Conservation (phyloP, 2,329 filamentous ascomycete genomes). For the Fusarium falciforme region DNA sequence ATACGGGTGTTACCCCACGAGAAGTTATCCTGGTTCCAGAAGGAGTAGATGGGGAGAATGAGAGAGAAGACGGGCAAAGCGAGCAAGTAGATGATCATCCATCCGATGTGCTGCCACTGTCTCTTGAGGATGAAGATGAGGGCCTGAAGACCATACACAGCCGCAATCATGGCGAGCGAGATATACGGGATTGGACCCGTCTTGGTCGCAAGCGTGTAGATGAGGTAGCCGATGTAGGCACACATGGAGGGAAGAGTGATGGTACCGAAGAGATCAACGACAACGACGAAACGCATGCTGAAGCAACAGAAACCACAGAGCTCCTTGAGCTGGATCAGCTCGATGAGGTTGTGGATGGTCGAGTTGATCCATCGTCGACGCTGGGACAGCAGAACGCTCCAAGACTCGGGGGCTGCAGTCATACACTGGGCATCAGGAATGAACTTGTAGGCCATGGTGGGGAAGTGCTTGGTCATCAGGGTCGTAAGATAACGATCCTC, state of each 20-base stretch:
- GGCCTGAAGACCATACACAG: conserved; percentile 94
- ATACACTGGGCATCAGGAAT: conserved; percentile 91
- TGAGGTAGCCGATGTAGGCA: conserved; percentile 86
- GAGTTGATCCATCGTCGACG: conserved; percentile 99
- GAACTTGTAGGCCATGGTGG: conserved; percentile 95
- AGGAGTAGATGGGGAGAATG: conserved; percentile 92
- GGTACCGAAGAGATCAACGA: conserved; percentile 93
- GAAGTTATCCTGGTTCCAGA: conserved; percentile 99
- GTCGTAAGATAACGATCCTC: conserved; percentile 98
- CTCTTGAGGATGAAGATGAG: conserved; percentile 96
- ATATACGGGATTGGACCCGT: conserved; percentile 84
- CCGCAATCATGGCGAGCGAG: conserved; percentile 88
- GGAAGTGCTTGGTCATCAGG: conserved; percentile 98
- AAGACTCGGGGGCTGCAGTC: conserved; percentile 93
- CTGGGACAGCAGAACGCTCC: conserved; percentile 95
- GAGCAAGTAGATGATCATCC: conserved; percentile 99
- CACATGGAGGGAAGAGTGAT: conserved; percentile 91
- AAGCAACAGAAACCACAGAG: conserved; percentile 99
- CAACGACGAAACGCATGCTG: conserved; percentile 96
- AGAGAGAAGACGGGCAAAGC: conserved; percentile 96
- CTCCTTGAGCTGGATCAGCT: conserved; percentile 89
- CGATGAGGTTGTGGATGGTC: conserved; percentile 94
- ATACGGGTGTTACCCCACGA: conserved; percentile 98
- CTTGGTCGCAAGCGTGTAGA: conserved; percentile 79
- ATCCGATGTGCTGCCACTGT: conserved; percentile 98